Base-by-base conservation (phyloP, 2,329 filamentous ascomycete genomes). In the Colletotrichum graminicola region DNA sequence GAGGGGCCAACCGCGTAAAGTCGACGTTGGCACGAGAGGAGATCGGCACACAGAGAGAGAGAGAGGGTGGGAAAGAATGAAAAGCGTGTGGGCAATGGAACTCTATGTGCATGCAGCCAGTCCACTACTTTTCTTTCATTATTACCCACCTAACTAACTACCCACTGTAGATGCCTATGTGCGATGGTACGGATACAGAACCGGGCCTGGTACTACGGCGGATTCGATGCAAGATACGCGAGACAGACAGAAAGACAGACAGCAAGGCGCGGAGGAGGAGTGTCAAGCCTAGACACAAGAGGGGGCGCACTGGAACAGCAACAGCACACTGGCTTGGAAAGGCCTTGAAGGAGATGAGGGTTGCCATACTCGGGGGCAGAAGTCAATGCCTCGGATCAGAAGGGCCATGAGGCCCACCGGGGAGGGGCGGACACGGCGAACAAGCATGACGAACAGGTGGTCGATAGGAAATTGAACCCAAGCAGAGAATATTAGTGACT, bases 401-500 rank as follows among this genome's bases (percentile, higher is more conserved):
- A 63, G 65, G 59, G 61, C 60, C 52, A 47, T 11, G 29, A 41
- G 64, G 43, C 64, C 68, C 68, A 71, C 68, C 21, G 32, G 12
- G 26, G 32, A 43, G 45, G 51, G 52, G 45, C 39, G 34, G 55
- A 21, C 45, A 62, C 16, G 21, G 68, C 34, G 52, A 34, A 47
- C 32, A 56, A 55, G 34, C 51, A 71, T 68, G 65, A 57, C 57
- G 65, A 63, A 71, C 52, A 59, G 49, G 34, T 63, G 68, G 54
- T 51, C 26, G 49, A 61, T 34, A 39, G 65, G 68, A 71, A 71
- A 71, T 71, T 71, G 68, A 68, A 41, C 41, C 36, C 68, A 71
- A 63, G 68, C 68, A 62, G 52, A 71, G n/a, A 16, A 47, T 43
- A 52, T 54, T 56, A 62, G 51, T 36, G 52, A 68, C 34, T 57